Evolutionary conservation across 1,139 yeast genomes (phyloP).

Genomic region (Candida glucosophila): DNA sequence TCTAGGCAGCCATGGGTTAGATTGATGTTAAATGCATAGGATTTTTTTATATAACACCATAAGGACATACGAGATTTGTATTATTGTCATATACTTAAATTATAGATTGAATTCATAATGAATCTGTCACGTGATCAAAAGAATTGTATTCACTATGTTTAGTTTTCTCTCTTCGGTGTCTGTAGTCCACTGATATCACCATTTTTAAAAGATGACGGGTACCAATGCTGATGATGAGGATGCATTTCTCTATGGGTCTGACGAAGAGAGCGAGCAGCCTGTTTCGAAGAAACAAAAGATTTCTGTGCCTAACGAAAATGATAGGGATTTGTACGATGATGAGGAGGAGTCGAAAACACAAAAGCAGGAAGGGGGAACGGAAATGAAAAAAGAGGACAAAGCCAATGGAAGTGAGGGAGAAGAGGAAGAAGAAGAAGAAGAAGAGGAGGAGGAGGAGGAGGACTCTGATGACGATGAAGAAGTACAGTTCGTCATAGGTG

Average conservation of each 20-base stretch:
- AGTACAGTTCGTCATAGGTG: constrained; percentile 26
- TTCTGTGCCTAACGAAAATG: constrained; percentile 12
- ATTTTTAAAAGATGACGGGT: constrained; percentile 14
- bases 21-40: constrained; percentile 55
- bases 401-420: constrained; percentile 19
- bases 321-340: constrained; percentile 13
- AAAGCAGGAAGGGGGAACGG: constrained; percentile 12
- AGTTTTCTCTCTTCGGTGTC: no score
- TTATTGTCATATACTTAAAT: no score
- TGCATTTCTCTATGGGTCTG: constrained; percentile 77
- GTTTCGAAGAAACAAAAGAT: constrained; percentile 13
- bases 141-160: no score
- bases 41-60: no score
- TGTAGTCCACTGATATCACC: no score
- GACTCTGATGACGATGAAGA: constrained; percentile 32
- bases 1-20: constrained; percentile 69
- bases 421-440: constrained; percentile 13
- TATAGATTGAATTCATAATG: no score
- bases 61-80: no score
- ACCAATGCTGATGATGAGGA: constrained; percentile 60
- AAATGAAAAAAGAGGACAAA: constrained; percentile 11
- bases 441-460: constrained; percentile 23
- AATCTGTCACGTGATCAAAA: not conserved
- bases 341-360: constrained; percentile 10
- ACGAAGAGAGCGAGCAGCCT: constrained; percentile 31